Percentiles rank a stretch among this genome's conserved stretches.
These are phyloP conservation scores for Phoenix dactylifera DNA, from an alignment of 176 grass and related monocot species.

Conservation along the genomic window DNA sequence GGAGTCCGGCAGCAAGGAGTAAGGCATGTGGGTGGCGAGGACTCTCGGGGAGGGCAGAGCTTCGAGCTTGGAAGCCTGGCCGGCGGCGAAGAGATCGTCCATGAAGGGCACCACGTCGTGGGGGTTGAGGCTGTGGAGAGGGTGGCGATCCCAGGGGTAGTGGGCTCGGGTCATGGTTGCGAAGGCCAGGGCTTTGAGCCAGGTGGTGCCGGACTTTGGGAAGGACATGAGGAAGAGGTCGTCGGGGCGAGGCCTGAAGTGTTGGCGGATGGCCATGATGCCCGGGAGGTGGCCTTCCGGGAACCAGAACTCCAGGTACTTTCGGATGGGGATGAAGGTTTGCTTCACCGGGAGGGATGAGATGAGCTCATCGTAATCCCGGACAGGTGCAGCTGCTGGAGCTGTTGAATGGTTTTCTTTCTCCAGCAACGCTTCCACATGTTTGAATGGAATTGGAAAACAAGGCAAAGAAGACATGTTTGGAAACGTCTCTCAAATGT, in stretches of 20 bases:
- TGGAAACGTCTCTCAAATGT: no score
- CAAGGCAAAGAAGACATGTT: no score
- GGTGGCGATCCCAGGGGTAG: slow-evolving; percentile 1
- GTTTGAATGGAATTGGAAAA: no score
- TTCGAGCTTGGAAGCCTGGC: neutral
- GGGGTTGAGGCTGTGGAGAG: slow-evolving; percentile 5
- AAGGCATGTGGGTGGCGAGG: slow-evolving; percentile 10
- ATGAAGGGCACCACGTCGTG: slow-evolving; percentile 2
- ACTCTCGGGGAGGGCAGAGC: slow-evolving; percentile 6
- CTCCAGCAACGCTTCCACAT: no score
- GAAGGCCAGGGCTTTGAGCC: slow-evolving; percentile 13
- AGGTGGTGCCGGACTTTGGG: neutral
- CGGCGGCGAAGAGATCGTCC: neutral
- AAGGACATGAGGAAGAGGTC: neutral
- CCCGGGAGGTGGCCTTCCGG: no score
- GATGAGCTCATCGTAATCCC: no score
- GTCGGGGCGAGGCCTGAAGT: neutral
- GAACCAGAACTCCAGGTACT: no score
- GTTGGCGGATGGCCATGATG: neutral
- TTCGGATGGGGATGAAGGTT: no score
- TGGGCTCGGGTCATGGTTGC: slow-evolving; percentile 1
- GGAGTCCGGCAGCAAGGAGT: neutral
- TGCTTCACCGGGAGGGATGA: no score
- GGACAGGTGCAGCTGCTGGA: no score
- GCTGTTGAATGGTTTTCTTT: no score